Evolutionary conservation across 2,329 filamentous ascomycete species (phyloP), one percentile per base, ranked within the genome.

Genomic region (Alternaria ventricosa): DNA sequence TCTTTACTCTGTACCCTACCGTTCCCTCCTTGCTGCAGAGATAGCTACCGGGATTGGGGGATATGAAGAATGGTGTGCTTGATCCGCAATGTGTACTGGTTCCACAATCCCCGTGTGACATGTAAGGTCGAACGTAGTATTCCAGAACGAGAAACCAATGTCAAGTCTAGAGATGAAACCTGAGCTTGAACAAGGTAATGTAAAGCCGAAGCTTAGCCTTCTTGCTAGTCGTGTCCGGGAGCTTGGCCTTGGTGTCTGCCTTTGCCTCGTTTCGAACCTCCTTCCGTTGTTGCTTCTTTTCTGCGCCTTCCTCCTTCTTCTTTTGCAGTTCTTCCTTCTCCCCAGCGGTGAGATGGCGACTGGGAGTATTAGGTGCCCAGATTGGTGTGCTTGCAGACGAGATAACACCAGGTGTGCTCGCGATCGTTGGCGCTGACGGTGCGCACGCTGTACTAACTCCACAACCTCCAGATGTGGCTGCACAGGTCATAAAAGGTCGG

Each of bases 141-240:
- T 36, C 33, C 15, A n/a, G 15, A 25, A n/a, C 33, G 15, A 36
- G 0, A n/a, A 41, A 50, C 11, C 3, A 4, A 47, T 22, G 10
- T 20, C 13, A 50, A 13, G 23, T 22, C 55, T 50, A 50, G 22
- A 22, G 28, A 6, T 54, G 47, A 27, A 60, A 36, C 27, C n/a
- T 55, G 15, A 60, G 57, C 22, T 41, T 47, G 5, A 55, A 6
- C 41, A 60, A 55, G 4, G 49, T 54, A 10, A n/a, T 20, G 41
- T 60, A 60, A 12, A 46, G 22, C 4, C 57, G 27, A 28, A 60
- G 49, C n/a, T 55, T 60, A 3, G 41, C 41, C 49, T 55, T 55
- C 27, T 33, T 54, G 27, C n/a, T 44, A 15, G 41, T 55, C 25
- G 57, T 27, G 7, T 28, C 36, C 3, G 23, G 22, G 12, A 55